These are phyloP conservation scores for Zymoseptoria ardabiliae DNA, from an alignment of 2,329 filamentous ascomycete genomes.

Conservation along the genomic window DNA sequence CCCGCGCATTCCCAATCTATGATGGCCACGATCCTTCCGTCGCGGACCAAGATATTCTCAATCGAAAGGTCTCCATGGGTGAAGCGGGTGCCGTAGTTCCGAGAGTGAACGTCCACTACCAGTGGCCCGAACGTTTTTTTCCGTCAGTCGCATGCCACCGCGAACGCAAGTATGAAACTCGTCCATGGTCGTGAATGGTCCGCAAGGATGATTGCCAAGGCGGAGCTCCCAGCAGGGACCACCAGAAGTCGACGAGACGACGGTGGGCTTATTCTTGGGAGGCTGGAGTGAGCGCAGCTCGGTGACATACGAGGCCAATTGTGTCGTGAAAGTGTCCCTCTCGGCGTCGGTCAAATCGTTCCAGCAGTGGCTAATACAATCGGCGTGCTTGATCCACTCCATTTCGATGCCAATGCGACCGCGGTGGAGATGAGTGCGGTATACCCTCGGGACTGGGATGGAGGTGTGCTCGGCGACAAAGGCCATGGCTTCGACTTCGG, in stretches of 20 bases:
- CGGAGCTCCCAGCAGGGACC: slow-evolving; percentile 9
- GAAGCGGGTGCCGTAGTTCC: not conserved
- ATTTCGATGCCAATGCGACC: slow-evolving; percentile 43
- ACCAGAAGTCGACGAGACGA: slow-evolving; percentile 3
- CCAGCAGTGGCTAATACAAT: slow-evolving; percentile 1
- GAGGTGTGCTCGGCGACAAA: slow-evolving; percentile 36
- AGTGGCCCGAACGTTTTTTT: not conserved
- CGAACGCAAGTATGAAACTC: slow-evolving; percentile 4
- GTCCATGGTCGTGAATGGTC: slow-evolving; percentile 4
- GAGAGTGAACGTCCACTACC: slow-evolving; percentile 1
- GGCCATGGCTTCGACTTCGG: slow-evolving; percentile 36
- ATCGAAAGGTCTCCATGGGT: slow-evolving; percentile 5
- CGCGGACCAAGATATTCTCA: slow-evolving; percentile 38
- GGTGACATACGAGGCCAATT: slow-evolving; percentile 3
- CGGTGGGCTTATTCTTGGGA: not conserved
- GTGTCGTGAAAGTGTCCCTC: not conserved
- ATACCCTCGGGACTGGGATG: slow-evolving; percentile 40
- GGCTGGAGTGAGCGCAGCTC: slow-evolving; percentile 2
- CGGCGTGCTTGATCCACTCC: slow-evolving; percentile 20
- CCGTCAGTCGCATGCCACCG: slow-evolving; percentile 1
- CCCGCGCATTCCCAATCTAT: slow-evolving; percentile 42
- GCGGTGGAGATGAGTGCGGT: slow-evolving; percentile 37
- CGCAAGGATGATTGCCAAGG: slow-evolving; percentile 3
- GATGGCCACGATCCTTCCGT: slow-evolving; percentile 40
- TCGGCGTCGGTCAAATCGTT: not conserved